Conservation (phyloP, 257 asterid genomes). For the Coffea eugenioides region DNA sequence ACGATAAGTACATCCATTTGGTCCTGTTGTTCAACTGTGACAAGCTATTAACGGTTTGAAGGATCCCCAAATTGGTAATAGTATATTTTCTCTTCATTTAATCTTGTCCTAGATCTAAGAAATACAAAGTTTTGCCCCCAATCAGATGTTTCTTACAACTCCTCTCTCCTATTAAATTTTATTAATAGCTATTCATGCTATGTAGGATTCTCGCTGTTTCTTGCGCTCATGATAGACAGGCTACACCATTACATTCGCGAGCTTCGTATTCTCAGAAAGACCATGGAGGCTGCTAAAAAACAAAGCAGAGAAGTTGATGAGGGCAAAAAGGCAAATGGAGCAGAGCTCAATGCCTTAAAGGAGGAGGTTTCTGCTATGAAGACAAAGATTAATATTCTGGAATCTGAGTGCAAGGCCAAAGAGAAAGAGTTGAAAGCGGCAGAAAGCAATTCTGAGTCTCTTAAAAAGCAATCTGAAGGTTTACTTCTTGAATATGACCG, state of each 20-base stretch:
- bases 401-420: slow-evolving; percentile 30
- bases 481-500: slow-evolving; percentile 39
- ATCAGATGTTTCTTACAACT: background rate
- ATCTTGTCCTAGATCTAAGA: background rate
- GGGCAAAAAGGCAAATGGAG: slow-evolving; percentile 20
- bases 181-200: background rate
- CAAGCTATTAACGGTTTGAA: background rate
- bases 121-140: background rate
- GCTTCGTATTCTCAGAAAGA: slow-evolving; percentile 77
- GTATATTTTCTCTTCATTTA: background rate
- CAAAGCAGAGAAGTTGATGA: slow-evolving; percentile 46
- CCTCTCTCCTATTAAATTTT: background rate
- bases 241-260: slow-evolving; percentile 89
- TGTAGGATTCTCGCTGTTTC: slow-evolving; percentile 30
- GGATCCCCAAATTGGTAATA: background rate
- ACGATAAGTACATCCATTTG: background rate
- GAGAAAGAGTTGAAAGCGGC: slow-evolving; percentile 27
- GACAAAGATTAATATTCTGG: slow-evolving; percentile 21
- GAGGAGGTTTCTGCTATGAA: slow-evolving; percentile 26
- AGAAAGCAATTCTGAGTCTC: slow-evolving; percentile 37
- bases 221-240: slow-evolving; percentile 48
- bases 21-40: background rate
- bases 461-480: slow-evolving; percentile 36
- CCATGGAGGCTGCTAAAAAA: slow-evolving; percentile 65
- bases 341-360: slow-evolving; percentile 26